phyloP scores from a whole-genome alignment of 306 rosid genomes.

The Canavalia ensiformis region DNA sequence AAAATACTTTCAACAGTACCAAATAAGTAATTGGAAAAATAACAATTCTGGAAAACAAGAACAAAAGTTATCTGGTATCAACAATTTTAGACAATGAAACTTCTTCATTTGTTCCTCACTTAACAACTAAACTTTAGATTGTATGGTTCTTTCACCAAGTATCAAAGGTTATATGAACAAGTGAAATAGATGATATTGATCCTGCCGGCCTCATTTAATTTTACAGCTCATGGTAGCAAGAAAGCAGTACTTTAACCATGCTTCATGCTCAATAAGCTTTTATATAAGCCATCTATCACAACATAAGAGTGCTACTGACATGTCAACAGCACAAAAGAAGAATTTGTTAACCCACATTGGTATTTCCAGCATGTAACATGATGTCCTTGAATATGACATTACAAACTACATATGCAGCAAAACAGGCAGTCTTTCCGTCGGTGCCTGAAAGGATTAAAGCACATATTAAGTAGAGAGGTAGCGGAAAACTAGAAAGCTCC shows the following conservation, averaged over 20 bases:
- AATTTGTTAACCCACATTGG: too few species aligned
- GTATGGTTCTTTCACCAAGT: background rate
- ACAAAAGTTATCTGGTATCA: background rate
- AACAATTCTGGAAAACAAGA: slow-evolving; percentile 1
- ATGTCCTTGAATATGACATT: too few species aligned
- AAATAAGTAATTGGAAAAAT: background rate
- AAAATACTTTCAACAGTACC: background rate
- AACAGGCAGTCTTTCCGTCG: too few species aligned
- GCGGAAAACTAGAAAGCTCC: too few species aligned
- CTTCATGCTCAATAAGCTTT: too few species aligned
- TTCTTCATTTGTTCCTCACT: background rate
- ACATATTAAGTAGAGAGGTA: background rate
- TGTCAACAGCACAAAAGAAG: too few species aligned
- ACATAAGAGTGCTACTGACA: too few species aligned
- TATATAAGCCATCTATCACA: too few species aligned
- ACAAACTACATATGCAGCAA: too few species aligned
- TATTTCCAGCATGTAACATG: too few species aligned
- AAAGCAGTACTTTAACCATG: background rate
- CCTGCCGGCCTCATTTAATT: background rate
- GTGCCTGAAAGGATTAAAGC: too few species aligned
- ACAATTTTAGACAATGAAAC: slow-evolving; percentile 5
- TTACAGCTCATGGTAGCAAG: background rate
- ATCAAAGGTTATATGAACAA: background rate
- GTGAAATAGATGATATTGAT: background rate
- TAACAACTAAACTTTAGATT: slow-evolving; percentile 12